These are phyloP conservation scores for Chionographis japonica DNA, from an alignment of 106 monocot genomes.

Conservation along the genomic window DNA sequence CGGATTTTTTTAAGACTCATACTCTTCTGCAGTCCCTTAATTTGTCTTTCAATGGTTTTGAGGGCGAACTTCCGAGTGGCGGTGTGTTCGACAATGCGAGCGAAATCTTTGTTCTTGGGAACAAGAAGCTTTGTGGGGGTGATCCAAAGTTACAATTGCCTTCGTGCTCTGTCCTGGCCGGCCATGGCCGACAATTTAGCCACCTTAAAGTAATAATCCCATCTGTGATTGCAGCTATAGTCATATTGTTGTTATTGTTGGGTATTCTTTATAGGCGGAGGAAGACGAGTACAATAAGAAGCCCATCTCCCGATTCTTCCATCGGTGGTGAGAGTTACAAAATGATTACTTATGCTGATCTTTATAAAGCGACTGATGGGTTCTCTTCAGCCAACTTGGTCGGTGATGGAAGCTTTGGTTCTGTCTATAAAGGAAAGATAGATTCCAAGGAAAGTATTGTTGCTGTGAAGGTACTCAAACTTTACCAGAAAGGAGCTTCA, in stretches of 20 bases:
- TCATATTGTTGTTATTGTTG: neutral
- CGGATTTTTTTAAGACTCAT: too few species aligned
- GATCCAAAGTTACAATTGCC: slow-evolving; percentile 19
- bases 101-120: slow-evolving; percentile 10
- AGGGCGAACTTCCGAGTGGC: slow-evolving; percentile 25
- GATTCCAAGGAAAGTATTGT: neutral
- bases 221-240: neutral
- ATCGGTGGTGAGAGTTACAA: neutral
- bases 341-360: slow-evolving; percentile 9
- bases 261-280: too few species aligned
- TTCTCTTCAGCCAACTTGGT: slow-evolving; percentile 17
- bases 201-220: neutral
- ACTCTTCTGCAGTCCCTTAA: neutral
- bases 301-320: too few species aligned
- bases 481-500: slow-evolving; percentile 16
- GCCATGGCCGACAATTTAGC: neutral
- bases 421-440: slow-evolving; percentile 19
- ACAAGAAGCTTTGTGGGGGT: slow-evolving; percentile 28
- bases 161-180: neutral
- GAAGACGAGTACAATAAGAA: neutral
- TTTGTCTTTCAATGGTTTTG: slow-evolving; percentile 34
- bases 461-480: slow-evolving; percentile 31
- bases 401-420: slow-evolving; percentile 19
- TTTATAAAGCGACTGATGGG: slow-evolving; percentile 10
- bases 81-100: slow-evolving; percentile 13